phyloP scores from a whole-genome alignment of 2,329 filamentous ascomycete genomes.

The Fusarium denticulatum region DNA sequence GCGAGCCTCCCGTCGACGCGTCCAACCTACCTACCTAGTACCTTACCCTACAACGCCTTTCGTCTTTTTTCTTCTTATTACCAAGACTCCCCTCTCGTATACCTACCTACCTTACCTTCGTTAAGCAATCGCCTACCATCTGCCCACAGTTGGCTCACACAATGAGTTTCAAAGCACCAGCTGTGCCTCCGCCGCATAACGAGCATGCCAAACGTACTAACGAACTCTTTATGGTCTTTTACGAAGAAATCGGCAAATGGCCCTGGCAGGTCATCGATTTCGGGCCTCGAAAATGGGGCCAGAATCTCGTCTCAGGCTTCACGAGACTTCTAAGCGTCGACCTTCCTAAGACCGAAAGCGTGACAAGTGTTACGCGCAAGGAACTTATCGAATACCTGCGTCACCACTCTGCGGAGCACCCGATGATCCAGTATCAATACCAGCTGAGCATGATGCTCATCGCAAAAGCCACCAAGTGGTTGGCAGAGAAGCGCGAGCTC shows the following conservation, averaged over 20 bases:
- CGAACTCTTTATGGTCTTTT: neutral
- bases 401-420: neutral
- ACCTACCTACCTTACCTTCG: no score
- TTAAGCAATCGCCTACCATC: no score
- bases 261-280: conserved; percentile 6
- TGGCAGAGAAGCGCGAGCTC: neutral
- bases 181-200: neutral
- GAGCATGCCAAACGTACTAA: rapidly evolving
- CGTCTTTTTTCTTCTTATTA: neutral
- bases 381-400: neutral
- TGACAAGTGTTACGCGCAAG: neutral
- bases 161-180: neutral
- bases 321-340: neutral
- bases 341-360: neutral
- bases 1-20: neutral
- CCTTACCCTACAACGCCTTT: neutral
- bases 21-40: neutral
- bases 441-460: neutral
- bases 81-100: neutral
- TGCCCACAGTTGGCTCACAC: neutral
- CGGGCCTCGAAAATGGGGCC: neutral
- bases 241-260: neutral
- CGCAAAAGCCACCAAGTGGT: neutral
- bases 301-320: neutral
- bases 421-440: rapidly evolving